Base-by-base conservation (phyloP, 371 early-diverging fungal genomes). In the Mortierella sp. region DNA sequence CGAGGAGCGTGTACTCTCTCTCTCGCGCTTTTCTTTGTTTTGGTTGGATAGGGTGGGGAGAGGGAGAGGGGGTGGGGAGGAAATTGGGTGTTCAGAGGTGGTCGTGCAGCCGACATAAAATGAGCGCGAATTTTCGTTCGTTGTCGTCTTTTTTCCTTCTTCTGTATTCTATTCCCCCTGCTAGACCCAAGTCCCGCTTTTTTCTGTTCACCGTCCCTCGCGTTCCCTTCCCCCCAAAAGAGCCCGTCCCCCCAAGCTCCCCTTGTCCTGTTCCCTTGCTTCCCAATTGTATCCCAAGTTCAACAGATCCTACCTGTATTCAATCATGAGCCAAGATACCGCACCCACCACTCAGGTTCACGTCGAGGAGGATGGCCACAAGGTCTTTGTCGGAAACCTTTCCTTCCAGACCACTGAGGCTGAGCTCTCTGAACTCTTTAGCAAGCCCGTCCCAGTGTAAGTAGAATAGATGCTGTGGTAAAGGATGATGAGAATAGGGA, bases 301-400 rank as follows among this genome's bases (percentile, higher is more conserved):
- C 48, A 34, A 47, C 34, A 17, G 47, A 41, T 61, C 72, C 66
- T 66, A 58, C 72, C 64, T 52, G 59, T 54, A 41, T 63, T 46
- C 49, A 53, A 68, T 60, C 63, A 75, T 75, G 75, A 75, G 75
- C 59, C 64, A 71, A 64, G 79, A 68, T 43, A 63, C 58, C 56
- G 60, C 64, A 43, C 39, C 68, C 52, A 37, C 57, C 42, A 66
- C 76, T 55, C 71, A 72, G 58, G 66, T 44, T 57, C 53, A 60
- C 39, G 54, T 59, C 64, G 83, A 81, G 64, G 83, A 86, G 62
- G 84, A 89, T 56, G 78, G 82, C 75, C 81, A 83, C 79, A 92
- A 96, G 88, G 92, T 95, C 42, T 98, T 96, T 87, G 94, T 96
- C 41, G 97, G 99, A 53, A 98, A 98, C 86, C 85, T 98, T 61